Conservation (phyloP, 2,329 filamentous ascomycete genomes). For the Colletotrichum sp. region DNA sequence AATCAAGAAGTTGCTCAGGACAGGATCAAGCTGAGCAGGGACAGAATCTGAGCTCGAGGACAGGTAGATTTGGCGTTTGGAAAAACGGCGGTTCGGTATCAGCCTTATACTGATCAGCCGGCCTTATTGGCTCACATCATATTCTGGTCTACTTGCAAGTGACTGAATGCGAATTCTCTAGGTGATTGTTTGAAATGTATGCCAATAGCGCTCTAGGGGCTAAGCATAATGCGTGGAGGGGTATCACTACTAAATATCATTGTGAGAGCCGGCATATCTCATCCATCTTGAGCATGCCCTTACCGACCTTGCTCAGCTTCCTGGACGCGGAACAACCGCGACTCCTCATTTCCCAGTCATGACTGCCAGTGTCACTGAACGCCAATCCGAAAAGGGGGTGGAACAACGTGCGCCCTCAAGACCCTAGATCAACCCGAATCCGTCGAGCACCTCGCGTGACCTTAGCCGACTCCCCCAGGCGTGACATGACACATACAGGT, state of each 20-base stretch:
- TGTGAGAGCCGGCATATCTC: neutral
- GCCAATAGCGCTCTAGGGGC: neutral
- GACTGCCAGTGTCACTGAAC: neutral
- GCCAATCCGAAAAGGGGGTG: neutral
- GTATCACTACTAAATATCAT: constrained; percentile 14
- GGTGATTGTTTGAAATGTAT: neutral
- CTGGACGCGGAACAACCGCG: neutral
- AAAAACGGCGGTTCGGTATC: neutral
- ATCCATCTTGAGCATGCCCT: neutral
- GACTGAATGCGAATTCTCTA: neutral
- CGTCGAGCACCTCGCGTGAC: constrained; percentile 62
- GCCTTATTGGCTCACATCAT: neutral
- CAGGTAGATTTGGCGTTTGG: constrained; percentile 2
- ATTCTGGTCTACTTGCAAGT: neutral
- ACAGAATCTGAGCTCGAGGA: neutral
- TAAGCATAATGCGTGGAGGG: neutral
- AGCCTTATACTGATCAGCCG: neutral
- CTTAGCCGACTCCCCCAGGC: constrained; percentile 58
- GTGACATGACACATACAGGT: constrained; percentile 87
- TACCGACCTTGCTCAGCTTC: neutral
- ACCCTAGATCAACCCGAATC: constrained; percentile 32
- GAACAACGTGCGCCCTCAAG: neutral
- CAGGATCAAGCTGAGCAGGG: neutral
- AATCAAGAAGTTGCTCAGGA: neutral
- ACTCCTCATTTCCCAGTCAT: neutral